A percentile compares a stretch with the other conserved stretches of the same genome.
Conservation (phyloP, 2,329 filamentous ascomycete species). For the Cladosporium sp. region DNA sequence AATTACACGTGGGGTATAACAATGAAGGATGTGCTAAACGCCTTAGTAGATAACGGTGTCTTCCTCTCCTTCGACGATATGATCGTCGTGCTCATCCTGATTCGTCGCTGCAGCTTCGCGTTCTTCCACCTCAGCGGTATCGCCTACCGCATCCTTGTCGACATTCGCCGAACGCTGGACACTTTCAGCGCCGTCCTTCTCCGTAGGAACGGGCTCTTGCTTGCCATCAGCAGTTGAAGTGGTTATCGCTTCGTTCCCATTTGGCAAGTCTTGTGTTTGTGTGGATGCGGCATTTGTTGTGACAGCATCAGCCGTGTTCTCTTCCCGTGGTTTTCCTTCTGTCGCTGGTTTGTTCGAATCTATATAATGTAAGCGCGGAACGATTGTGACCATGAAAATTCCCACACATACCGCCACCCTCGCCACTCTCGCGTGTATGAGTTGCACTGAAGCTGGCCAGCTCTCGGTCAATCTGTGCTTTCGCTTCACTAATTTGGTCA, state of each 20-base stretch:
- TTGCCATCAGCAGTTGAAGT: neutral
- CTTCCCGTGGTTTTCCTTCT: neutral
- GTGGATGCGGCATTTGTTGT: neutral
- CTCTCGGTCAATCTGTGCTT: conserved; percentile 63
- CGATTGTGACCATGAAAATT: neutral
- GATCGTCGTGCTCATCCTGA: conserved; percentile 58
- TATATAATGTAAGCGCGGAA: neutral
- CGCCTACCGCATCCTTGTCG: conserved; percentile 16
- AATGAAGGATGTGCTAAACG: neutral
- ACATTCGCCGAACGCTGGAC: conserved; percentile 25
- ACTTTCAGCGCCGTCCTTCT: conserved; percentile 32
- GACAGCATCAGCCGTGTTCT: neutral
- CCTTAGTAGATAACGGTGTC: conserved; percentile 85
- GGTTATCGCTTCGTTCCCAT: neutral
- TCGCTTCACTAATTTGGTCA: conserved; percentile 67
- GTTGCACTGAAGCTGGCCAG: conserved; percentile 27
- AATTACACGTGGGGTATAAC: neutral
- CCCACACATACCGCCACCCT: neutral
- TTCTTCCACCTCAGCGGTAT: conserved; percentile 5
- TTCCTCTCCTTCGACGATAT: conserved; percentile 81
- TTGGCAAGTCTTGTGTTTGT: neutral
- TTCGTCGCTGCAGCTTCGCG: conserved; percentile 5
- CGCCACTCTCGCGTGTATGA: neutral
- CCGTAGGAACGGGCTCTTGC: neutral
- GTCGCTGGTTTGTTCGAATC: neutral